phyloP scores from a whole-genome alignment of 306 rosid genomes.

The Hippophae rhamnoides region DNA sequence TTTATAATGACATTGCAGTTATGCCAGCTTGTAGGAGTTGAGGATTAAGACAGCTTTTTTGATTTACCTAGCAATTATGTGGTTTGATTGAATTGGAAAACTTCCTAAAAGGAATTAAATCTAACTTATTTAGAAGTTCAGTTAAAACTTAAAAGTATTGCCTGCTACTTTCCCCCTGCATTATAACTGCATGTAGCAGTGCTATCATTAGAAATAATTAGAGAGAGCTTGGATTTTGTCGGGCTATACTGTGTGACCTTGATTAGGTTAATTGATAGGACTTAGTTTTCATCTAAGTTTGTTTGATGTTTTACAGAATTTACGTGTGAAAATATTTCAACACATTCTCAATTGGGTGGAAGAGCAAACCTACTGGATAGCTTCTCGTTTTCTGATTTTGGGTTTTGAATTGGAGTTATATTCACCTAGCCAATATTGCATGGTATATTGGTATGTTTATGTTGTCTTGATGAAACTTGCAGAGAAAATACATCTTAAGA shows the following conservation, averaged over 20 bases:
- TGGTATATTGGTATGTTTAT: slow-evolving; percentile 91
- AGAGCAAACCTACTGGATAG: slow-evolving; percentile 94
- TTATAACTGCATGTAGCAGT: not conserved
- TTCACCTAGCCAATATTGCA: slow-evolving; percentile 81
- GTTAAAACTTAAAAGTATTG: not conserved
- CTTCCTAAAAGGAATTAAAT: too few relatives aligned
- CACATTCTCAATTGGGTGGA: slow-evolving; percentile 86
- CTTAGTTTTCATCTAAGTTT: slow-evolving; percentile 6
- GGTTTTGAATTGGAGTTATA: slow-evolving; percentile 93
- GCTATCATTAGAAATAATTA: slow-evolving; percentile 2
- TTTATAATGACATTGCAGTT: too few relatives aligned
- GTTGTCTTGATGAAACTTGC: slow-evolving; percentile 65
- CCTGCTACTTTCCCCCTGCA: not conserved
- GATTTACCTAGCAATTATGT: too few relatives aligned
- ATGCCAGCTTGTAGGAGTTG: too few relatives aligned
- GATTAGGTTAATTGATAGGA: not conserved
- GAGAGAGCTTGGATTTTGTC: slow-evolving; percentile 9
- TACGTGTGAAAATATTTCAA: slow-evolving; percentile 57
- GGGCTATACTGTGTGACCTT: slow-evolving; percentile 4
- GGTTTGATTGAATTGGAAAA: too few relatives aligned
- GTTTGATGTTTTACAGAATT: slow-evolving; percentile 61
- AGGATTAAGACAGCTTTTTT: too few relatives aligned
- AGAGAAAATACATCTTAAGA: slow-evolving; percentile 68
- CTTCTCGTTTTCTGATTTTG: slow-evolving; percentile 76
- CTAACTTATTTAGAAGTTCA: not conserved